These are phyloP conservation scores for Xylaria sp. DNA, from an alignment of 2,329 filamentous ascomycete genomes.

Conservation along the genomic window DNA sequence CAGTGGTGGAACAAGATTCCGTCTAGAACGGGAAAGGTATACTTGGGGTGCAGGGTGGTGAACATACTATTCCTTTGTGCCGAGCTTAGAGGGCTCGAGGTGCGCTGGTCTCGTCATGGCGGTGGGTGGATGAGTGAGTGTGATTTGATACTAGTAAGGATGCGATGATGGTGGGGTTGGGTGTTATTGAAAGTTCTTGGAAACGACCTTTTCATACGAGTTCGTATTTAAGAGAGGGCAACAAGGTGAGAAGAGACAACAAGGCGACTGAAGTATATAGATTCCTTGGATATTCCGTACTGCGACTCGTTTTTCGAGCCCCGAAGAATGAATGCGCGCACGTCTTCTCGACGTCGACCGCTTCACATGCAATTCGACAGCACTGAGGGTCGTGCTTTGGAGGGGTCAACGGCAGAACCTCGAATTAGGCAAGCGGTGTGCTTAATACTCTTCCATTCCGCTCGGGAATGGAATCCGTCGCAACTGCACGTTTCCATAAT, in stretches of 20 bases:
- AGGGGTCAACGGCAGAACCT: slow-evolving; percentile 34
- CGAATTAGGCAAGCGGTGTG: slow-evolving; percentile 35
- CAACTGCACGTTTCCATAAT: slow-evolving; percentile 3
- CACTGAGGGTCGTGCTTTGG: slow-evolving; percentile 18
- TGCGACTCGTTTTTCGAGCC: background rate
- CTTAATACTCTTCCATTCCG: background rate
- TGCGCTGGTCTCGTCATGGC: slow-evolving; percentile 63
- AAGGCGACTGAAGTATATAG: background rate
- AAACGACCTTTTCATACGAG: background rate
- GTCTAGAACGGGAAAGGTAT: background rate
- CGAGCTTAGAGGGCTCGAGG: slow-evolving; percentile 81
- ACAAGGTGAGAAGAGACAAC: background rate
- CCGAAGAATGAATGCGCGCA: slow-evolving; percentile 1
- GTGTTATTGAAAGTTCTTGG: background rate
- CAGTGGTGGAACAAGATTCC: background rate
- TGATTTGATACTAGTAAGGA: slow-evolving; percentile 3
- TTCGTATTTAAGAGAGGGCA: background rate
- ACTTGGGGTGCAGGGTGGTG: background rate
- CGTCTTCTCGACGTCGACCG: background rate
- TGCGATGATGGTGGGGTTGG: slow-evolving; percentile 2
- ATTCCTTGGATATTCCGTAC: background rate
- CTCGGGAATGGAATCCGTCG: background rate
- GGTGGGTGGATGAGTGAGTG: background rate
- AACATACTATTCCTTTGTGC: slow-evolving; percentile 89
- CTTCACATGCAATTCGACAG: slow-evolving; percentile 23